Evolutionary conservation across 257 asterid genomes (phyloP).

Genomic region (Paraleonurus japonicus): DNA sequence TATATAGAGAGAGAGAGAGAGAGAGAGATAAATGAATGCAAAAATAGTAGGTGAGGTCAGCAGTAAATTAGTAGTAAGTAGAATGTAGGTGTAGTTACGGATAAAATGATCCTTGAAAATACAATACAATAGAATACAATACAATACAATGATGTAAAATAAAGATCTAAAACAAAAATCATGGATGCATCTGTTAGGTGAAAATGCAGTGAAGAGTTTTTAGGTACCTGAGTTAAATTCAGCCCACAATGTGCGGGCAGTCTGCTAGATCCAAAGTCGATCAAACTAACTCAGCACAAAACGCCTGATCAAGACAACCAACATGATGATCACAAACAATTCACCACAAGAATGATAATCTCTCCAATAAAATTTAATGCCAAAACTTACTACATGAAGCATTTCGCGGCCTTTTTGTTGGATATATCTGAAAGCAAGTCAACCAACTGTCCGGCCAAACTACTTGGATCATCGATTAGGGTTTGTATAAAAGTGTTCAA

Average conservation of each 20-base stretch:
- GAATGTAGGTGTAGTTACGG: neutral
- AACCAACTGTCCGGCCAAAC: slow-evolving; percentile 23
- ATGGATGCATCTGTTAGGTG: slow-evolving; percentile 18
- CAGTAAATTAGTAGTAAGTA: neutral
- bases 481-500: slow-evolving; percentile 20
- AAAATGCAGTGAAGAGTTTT: slow-evolving; percentile 23
- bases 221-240: neutral
- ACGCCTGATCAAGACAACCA: slow-evolving; percentile 30
- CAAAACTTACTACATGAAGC: neutral
- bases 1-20: too few species aligned
- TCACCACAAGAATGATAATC: too few species aligned
- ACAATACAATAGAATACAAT: too few species aligned
- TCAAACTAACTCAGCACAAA: slow-evolving; percentile 16
- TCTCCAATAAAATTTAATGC: too few species aligned
- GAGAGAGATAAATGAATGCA: too few species aligned
- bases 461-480: slow-evolving; percentile 25
- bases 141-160: too few species aligned
- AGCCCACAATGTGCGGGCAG: slow-evolving; percentile 35
- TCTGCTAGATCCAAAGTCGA: slow-evolving; percentile 23
- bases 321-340: slow-evolving; percentile 11
- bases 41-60: too few species aligned
- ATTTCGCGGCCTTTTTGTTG: slow-evolving; percentile 8
- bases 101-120: neutral
- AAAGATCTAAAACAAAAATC: neutral
- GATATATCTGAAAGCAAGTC: slow-evolving; percentile 22